Evolutionary conservation across 2,329 filamentous ascomycete species (phyloP).

Genomic region (Calonectria pseudoturangicola): DNA sequence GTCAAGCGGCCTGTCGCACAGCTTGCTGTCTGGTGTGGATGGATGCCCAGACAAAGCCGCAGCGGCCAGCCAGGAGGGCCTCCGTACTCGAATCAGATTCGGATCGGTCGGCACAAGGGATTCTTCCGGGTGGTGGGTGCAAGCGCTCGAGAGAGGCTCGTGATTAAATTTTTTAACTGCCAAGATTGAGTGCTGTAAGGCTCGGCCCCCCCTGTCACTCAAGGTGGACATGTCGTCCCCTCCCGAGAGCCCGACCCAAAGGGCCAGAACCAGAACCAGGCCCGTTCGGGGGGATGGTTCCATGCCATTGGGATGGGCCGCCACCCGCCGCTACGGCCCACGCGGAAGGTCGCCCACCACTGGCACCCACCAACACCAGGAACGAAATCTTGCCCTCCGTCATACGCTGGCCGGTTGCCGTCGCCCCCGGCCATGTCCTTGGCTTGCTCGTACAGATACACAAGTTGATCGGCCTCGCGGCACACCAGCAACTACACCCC

Average conservation of each 20-base stretch:
- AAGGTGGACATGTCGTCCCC: too few species aligned
- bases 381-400: constrained; percentile 30
- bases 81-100: too few species aligned
- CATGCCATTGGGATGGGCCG: constrained; percentile 34
- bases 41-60: too few species aligned
- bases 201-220: too few species aligned
- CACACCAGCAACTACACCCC: neutral
- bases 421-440: constrained; percentile 16
- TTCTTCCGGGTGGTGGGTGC: too few species aligned
- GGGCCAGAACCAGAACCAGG: constrained; percentile 23
- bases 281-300: constrained; percentile 40
- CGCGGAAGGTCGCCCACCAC: constrained; percentile 32
- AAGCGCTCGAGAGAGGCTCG: too few species aligned
- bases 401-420: constrained; percentile 15
- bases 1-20: too few species aligned
- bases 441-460: constrained; percentile 7
- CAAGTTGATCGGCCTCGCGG: constrained; percentile 16
- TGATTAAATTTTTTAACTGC: too few species aligned
- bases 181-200: too few species aligned
- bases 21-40: too few species aligned
- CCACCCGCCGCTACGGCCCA: constrained; percentile 43
- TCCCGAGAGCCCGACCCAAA: constrained; percentile 37
- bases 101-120: too few species aligned
- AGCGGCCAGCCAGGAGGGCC: too few species aligned
- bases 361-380: constrained; percentile 27